These are phyloP conservation scores for Alternaria longipes DNA, from an alignment of 2,329 filamentous ascomycete genomes.

Conservation along the genomic window DNA sequence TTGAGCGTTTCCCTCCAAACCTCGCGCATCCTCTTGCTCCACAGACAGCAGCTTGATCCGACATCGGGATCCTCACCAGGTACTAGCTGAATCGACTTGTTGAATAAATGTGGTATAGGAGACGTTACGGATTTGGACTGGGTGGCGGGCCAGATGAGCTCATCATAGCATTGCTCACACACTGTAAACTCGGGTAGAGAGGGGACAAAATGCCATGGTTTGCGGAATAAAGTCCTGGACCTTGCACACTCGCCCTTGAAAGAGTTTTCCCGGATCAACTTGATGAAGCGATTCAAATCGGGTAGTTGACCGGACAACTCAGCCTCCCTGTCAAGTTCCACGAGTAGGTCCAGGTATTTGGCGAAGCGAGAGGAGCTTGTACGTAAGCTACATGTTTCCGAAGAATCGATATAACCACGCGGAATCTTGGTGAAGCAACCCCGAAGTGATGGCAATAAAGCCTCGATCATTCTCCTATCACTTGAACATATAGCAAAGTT, in stretches of 20 bases:
- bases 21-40: slow-evolving; percentile 79
- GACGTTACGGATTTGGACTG: slow-evolving; percentile 56
- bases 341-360: slow-evolving; percentile 65
- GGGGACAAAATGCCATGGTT: slow-evolving; percentile 80
- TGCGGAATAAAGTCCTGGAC: slow-evolving; percentile 68
- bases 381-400: slow-evolving; percentile 71
- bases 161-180: slow-evolving; percentile 86
- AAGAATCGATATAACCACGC: slow-evolving; percentile 47
- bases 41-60: slow-evolving; percentile 75
- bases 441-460: slow-evolving; percentile 75
- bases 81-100: slow-evolving; percentile 66
- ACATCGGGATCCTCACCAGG: slow-evolving; percentile 55
- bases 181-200: slow-evolving; percentile 80
- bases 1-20: slow-evolving; percentile 74
- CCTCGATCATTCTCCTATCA: slow-evolving; percentile 76
- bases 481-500: slow-evolving; percentile 79
- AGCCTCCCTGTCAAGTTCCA: slow-evolving; percentile 61
- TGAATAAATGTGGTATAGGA: slow-evolving; percentile 49
- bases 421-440: slow-evolving; percentile 67
- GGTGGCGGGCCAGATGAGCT: slow-evolving; percentile 76
- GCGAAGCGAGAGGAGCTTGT: slow-evolving; percentile 66
- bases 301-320: slow-evolving; percentile 49
- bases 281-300: slow-evolving; percentile 69
- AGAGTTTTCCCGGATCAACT: slow-evolving; percentile 63
- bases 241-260: slow-evolving; percentile 67